phyloP scores from a whole-genome alignment of 78 protist genomes.

The Parvularia atlantis region DNA sequence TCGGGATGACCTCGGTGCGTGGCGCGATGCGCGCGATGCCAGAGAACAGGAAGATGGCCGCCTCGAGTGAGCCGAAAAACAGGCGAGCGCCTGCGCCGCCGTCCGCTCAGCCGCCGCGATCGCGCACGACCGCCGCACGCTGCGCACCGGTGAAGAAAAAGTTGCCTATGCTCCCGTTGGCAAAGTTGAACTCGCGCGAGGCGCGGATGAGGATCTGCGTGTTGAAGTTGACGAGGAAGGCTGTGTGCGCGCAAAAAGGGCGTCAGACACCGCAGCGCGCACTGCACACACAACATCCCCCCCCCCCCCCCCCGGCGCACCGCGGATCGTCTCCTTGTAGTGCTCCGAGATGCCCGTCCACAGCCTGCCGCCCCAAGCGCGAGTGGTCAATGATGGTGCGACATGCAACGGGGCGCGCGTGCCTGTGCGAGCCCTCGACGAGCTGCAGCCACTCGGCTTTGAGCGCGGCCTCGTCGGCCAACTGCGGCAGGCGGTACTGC shows the following conservation, averaged over 20 bases:
- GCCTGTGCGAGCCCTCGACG: neutral
- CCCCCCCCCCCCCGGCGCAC: too few species aligned
- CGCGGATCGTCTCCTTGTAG: conserved; percentile 6
- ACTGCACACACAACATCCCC: too few species aligned
- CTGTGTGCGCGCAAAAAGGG: too few species aligned
- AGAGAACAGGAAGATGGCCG: conserved; percentile 1
- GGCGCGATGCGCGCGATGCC: neutral
- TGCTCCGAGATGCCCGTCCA: conserved; percentile 1
- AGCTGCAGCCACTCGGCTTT: conserved; percentile 1
- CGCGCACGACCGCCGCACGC: neutral
- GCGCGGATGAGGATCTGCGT: neutral
- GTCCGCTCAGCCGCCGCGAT: neutral
- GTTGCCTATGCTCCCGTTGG: conserved; percentile 4
- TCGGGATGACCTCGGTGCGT: neutral
- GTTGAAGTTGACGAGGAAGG: conserved; percentile 1
- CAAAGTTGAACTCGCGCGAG: neutral
- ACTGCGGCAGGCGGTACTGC: neutral
- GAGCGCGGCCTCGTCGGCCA: neutral
- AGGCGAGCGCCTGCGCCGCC: neutral
- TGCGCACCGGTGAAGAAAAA: neutral
- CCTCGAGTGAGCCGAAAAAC: neutral
- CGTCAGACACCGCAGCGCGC: too few species aligned
- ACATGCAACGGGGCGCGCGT: too few species aligned
- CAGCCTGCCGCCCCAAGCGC: too few species aligned
- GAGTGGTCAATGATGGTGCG: too few species aligned